Evolutionary conservation across 176 grass and related monocot genomes (phyloP).

Genomic region (Oryza coarctata): DNA sequence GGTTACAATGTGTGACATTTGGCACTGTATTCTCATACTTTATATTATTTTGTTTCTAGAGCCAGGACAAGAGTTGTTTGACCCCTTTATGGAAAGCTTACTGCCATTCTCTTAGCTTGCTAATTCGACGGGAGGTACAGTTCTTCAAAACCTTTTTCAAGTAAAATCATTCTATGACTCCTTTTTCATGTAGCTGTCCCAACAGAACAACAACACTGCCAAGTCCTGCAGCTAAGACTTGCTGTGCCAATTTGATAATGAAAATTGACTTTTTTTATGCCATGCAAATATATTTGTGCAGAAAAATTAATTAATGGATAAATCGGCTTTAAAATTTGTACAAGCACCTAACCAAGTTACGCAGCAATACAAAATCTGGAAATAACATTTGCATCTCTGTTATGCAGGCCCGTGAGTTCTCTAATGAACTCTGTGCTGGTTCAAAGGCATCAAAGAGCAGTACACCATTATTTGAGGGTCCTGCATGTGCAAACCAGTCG

Average conservation of each 20-base stretch:
- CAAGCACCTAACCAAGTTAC: not conserved
- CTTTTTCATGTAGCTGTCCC: not conserved
- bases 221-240: not conserved
- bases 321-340: not conserved
- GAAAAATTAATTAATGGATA: not conserved
- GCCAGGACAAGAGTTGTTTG: slow-evolving; percentile 91
- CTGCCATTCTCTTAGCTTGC: slow-evolving; percentile 86
- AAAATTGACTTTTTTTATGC: slow-evolving; percentile 10
- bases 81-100: slow-evolving; percentile 82
- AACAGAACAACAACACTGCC: not conserved
- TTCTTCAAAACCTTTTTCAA: not conserved
- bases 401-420: slow-evolving; percentile 75
- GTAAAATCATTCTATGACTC: not conserved
- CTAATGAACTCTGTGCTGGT: slow-evolving; percentile 78
- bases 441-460: slow-evolving; percentile 71
- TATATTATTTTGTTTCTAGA: slow-evolving; percentile 51
- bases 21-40: slow-evolving; percentile 7
- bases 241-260: not conserved
- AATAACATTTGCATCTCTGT: slow-evolving; percentile 21
- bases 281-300: not conserved
- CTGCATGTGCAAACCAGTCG: slow-evolving; percentile 47
- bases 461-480: slow-evolving; percentile 70
- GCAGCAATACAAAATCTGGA: not conserved
- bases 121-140: slow-evolving; percentile 87
- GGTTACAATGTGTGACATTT: not conserved